Percentiles rank a stretch among this genome's conserved stretches.
Evolutionary conservation across 1,284 basidiomycete genomes (phyloP).

Genomic region (Leccinum griseonigrum): DNA sequence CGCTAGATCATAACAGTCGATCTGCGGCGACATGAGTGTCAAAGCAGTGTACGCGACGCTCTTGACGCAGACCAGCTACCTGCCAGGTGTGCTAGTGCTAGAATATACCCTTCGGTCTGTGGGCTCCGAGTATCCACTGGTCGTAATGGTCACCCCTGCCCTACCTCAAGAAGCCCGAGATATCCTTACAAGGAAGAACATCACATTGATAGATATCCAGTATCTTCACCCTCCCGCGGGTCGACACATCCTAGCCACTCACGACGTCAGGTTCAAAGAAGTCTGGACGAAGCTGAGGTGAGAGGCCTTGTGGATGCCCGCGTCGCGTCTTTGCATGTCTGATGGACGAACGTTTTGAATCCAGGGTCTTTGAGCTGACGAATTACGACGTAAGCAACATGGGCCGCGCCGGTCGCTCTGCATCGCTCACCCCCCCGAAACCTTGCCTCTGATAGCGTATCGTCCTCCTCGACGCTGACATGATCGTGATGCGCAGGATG

Average conservation of each 20-base stretch:
- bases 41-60: slow-evolving; percentile 57
- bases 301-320: slow-evolving; percentile 16
- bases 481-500: slow-evolving; percentile 87
- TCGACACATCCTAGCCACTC: slow-evolving; percentile 44
- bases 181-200: slow-evolving; percentile 53
- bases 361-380: slow-evolving; percentile 70
- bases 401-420: not conserved
- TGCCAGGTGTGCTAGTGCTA: slow-evolving; percentile 75
- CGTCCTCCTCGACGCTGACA: slow-evolving; percentile 88
- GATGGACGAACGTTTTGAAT: not conserved
- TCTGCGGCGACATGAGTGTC: slow-evolving; percentile 25
- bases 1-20: not conserved
- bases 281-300: slow-evolving; percentile 92
- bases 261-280: slow-evolving; percentile 73
- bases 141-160: slow-evolving; percentile 75
- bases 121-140: slow-evolving; percentile 71
- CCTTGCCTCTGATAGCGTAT: slow-evolving; percentile 52
- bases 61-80: slow-evolving; percentile 67
- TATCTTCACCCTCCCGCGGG: slow-evolving; percentile 56
- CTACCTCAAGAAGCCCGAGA: slow-evolving; percentile 54
- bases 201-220: slow-evolving; percentile 59
- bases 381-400: slow-evolving; percentile 66
- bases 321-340: slow-evolving; percentile 1
- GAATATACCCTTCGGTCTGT: slow-evolving; percentile 64
- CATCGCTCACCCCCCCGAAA: not conserved